Percentiles rank a stretch among this genome's conserved stretches.
These are phyloP conservation scores for Leccinum variicolor DNA, from an alignment of 768 basidiomycete species.

Conservation along the genomic window DNA sequence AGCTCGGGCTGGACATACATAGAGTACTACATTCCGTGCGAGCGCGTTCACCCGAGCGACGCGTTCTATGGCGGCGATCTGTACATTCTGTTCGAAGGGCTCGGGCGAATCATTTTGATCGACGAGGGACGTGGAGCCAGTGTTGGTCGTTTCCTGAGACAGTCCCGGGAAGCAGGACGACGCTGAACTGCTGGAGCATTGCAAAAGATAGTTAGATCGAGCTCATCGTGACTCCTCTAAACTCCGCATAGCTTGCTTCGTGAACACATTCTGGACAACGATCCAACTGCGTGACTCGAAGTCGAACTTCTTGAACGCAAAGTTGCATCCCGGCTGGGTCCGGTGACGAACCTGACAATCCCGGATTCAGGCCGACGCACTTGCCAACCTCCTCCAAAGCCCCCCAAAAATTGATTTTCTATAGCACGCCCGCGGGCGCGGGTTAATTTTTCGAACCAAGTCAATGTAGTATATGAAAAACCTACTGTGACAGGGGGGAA, in stretches of 20 bases:
- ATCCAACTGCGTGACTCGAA: too few relatives aligned
- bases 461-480: slow-evolving; percentile 23
- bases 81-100: slow-evolving; percentile 56
- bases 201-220: too few relatives aligned
- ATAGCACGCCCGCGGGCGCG: too few relatives aligned
- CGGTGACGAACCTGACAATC: too few relatives aligned
- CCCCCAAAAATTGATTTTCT: slow-evolving; percentile 11
- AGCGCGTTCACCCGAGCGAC: slow-evolving; percentile 46
- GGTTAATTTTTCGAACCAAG: background rate
- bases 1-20: slow-evolving; percentile 17
- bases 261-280: too few relatives aligned
- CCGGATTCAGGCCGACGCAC: background rate
- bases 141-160: slow-evolving; percentile 24
- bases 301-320: too few relatives aligned
- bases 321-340: too few relatives aligned
- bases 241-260: too few relatives aligned
- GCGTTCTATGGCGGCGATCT: slow-evolving; percentile 45
- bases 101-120: slow-evolving; percentile 59
- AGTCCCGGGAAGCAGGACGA: slow-evolving; percentile 15
- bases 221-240: too few relatives aligned
- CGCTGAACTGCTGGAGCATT: slow-evolving; percentile 10
- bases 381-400: background rate
- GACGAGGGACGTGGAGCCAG: slow-evolving; percentile 13
- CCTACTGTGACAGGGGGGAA: slow-evolving; percentile 19
- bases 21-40: slow-evolving; percentile 57